Percentiles rank a stretch among this genome's conserved stretches.
phyloP scores from a whole-genome alignment of 2,329 filamentous ascomycete genomes.

The Tolypocladium inflatum region DNA sequence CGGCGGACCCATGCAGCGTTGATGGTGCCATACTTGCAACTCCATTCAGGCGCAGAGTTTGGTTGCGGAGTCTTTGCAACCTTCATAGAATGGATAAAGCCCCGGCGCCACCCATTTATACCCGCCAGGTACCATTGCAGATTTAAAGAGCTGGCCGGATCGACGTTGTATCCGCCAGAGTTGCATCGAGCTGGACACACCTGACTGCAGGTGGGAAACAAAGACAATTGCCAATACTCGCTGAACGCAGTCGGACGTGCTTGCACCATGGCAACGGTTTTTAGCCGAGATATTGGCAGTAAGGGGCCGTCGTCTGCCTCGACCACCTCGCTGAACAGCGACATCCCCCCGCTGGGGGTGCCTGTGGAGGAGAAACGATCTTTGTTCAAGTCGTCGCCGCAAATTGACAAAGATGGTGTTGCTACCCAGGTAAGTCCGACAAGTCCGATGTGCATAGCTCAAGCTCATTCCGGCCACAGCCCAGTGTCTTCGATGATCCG shows the following conservation, averaged over 20 bases:
- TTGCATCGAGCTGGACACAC: neutral
- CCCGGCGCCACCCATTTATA: neutral
- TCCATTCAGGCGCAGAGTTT: neutral
- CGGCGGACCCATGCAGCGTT: neutral
- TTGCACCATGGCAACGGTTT: conserved; percentile 6
- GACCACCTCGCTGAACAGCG: conserved; percentile 3
- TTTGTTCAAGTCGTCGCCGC: conserved; percentile 19
- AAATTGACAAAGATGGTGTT: conserved; percentile 20
- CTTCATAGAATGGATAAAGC: neutral
- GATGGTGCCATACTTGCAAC: neutral
- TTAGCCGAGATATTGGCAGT: neutral
- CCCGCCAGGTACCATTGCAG: neutral
- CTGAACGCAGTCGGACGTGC: neutral
- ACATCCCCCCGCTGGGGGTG: conserved; percentile 18
- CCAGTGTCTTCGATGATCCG: conserved; percentile 28
- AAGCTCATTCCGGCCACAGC: conserved; percentile 1
- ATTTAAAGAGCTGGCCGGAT: neutral
- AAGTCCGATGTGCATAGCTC: neutral
- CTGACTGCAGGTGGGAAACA: neutral
- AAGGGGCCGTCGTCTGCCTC: conserved; percentile 5
- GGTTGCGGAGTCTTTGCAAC: neutral
- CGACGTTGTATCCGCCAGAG: neutral
- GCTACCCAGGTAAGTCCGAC: conserved; percentile 18
- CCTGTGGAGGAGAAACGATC: conserved; percentile 18
- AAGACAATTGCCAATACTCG: too few species aligned